Percentiles rank a stretch among this genome's conserved stretches.
phyloP scores from a whole-genome alignment of 1,139 yeast genomes.

The Pneumocystis sp. region DNA sequence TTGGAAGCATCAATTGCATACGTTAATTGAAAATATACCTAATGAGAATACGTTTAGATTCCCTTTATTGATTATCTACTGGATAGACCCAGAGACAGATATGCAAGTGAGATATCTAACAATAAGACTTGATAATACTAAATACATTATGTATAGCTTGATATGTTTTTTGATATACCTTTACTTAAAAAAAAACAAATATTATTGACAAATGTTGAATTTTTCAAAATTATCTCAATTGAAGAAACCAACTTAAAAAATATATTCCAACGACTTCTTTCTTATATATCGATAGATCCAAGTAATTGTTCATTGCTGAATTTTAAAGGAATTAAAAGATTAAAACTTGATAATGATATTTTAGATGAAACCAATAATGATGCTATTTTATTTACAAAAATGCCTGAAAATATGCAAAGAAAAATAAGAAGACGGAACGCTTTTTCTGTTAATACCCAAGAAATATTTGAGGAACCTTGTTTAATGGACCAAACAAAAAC shows the following conservation, averaged over 20 bases:
- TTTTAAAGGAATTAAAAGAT: not conserved
- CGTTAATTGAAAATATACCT: not conserved
- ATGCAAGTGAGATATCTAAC: not conserved
- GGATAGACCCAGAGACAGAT: not conserved
- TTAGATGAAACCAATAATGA: not conserved
- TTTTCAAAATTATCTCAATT: not conserved
- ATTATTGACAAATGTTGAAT: not conserved
- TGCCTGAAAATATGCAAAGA: not conserved
- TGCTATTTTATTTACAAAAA: not conserved
- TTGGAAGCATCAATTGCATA: slow-evolving; percentile 1
- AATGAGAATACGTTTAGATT: not conserved
- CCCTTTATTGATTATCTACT: not conserved
- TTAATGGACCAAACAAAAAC: not conserved
- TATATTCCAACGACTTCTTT: not conserved
- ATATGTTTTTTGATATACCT: not conserved
- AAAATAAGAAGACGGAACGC: not conserved
- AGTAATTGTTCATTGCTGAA: not conserved
- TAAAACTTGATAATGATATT: not conserved
- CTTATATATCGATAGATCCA: not conserved
- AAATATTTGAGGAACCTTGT: not conserved
- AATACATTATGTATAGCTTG: not conserved
- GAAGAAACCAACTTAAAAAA: not conserved
- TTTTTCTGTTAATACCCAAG: not conserved
- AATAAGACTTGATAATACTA: not conserved
- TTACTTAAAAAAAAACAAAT: not conserved